Base-by-base conservation (phyloP, 164 flowering plant genomes). In the Magnolia officinalis region DNA sequence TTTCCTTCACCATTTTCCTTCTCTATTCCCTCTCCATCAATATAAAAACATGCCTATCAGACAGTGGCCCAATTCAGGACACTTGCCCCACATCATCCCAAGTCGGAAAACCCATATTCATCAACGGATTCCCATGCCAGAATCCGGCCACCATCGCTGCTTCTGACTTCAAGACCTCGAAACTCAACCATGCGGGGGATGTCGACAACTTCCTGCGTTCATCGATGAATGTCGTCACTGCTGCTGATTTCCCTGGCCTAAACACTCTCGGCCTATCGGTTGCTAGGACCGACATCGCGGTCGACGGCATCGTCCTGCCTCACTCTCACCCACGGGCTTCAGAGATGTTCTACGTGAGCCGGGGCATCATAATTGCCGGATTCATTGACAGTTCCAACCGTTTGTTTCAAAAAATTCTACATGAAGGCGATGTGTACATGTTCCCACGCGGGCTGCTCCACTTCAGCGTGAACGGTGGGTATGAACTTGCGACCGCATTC, bases 251-350 rank as follows among this genome's bases (percentile, higher is more conserved):
- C 73, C 75, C 83, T 1, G 84, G 86, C 1, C 70, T 84, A 18
- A 84, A 84, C 78, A 81, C 84, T 2, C 84, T 75, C n/a, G 84
- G 86, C 50, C 76, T 84, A 63, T 75, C 84, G 8, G 71, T 82
- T 45, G 81, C 79, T 13, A 71, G 84, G 26, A 82, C 84, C 0
- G 83, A 84, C 78, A 24, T 81, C 21, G 80, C 26, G 16, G 67
- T 68, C 1, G 75, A 81, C 18, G 86, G 86, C n/a, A 71, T 80
- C 58, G 76, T 79, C 55, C 26, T 67, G 31, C 90, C 86, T 6
- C 92, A 89, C 71, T 78, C 77, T 49, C 92, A 87, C 75, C 90
- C 90, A 2, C 75, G 91, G 76, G 90, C 89, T 1, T 87, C 88
- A 0, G 90, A 89, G 83, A 45, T 81, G 70, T 78, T 85, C 1